phyloP scores from a whole-genome alignment of 805 yeast genomes.

The Torulaspora quercuum region DNA sequence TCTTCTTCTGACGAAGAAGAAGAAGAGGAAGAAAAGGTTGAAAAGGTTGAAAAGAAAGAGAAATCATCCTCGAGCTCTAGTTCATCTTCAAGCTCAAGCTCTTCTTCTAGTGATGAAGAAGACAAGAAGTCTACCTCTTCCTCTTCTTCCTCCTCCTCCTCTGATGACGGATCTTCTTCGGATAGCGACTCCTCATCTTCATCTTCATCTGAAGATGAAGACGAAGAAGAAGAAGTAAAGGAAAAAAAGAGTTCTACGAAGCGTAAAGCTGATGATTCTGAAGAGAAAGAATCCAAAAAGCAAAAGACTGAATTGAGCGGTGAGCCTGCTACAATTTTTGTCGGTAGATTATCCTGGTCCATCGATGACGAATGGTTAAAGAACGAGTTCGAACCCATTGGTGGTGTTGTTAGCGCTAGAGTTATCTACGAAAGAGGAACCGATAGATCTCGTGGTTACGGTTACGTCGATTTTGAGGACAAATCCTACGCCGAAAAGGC shows the following conservation, averaged over 20 bases:
- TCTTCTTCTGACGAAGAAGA: slow-evolving; percentile 35
- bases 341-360: slow-evolving; percentile 96
- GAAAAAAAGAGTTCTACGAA: slow-evolving; percentile 35
- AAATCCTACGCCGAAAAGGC: slow-evolving; percentile 83
- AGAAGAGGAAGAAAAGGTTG: slow-evolving; percentile 38
- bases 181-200: slow-evolving; percentile 12
- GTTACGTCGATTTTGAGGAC: slow-evolving; percentile 89
- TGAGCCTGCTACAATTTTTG: slow-evolving; percentile 88
- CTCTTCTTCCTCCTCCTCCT: slow-evolving; percentile 11
- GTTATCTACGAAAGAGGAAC: slow-evolving; percentile 90
- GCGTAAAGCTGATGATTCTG: slow-evolving; percentile 38
- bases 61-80: slow-evolving; percentile 43
- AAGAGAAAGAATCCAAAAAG: slow-evolving; percentile 40
- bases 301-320: slow-evolving; percentile 40
- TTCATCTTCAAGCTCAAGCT: slow-evolving; percentile 42
- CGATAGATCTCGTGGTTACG: slow-evolving; percentile 94
- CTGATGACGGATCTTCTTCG: slow-evolving; percentile 6
- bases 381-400: slow-evolving; percentile 76
- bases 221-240: slow-evolving; percentile 28
- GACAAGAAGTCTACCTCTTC: slow-evolving; percentile 8
- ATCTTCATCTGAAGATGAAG: slow-evolving; percentile 22
- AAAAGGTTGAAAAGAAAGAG: slow-evolving; percentile 35
- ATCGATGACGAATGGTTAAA: slow-evolving; percentile 92
- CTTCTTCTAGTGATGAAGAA: slow-evolving; percentile 21
- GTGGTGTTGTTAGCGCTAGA: slow-evolving; percentile 85